Percentiles rank a stretch among this genome's conserved stretches.
Conservation (phyloP, 352 stramenopile genomes). For the Pythium coloratum region DNA sequence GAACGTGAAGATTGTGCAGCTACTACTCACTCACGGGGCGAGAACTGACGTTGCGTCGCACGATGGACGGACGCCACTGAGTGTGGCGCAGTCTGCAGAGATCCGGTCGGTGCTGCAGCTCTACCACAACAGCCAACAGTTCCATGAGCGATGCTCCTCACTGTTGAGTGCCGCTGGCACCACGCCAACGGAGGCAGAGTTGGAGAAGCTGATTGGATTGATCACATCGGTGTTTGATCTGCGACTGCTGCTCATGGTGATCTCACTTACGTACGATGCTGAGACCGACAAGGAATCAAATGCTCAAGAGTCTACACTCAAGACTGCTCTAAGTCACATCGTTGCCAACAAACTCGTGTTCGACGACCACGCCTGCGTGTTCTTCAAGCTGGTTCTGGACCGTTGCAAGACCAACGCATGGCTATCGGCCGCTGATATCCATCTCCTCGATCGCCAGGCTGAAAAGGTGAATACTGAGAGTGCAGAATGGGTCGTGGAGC, state of each 20-base stretch:
- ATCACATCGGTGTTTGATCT: conserved; percentile 19
- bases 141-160: conserved; percentile 12
- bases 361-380: not conserved
- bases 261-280: not conserved
- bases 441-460: not conserved
- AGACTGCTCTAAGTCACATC: no score
- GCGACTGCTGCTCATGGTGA: not conserved
- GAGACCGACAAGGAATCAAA: not conserved
- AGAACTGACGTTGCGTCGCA: not conserved
- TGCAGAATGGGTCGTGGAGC: conserved; percentile 13
- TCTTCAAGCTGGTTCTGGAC: not conserved
- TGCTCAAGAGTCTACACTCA: no score
- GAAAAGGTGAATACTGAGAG: conserved; percentile 24
- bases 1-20: not conserved
- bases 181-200: not conserved
- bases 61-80: not conserved
- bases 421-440: not conserved
- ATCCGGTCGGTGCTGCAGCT: not conserved
- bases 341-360: not conserved
- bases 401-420: not conserved
- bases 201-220: conserved; percentile 1
- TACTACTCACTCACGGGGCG: conserved; percentile 5
- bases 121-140: conserved; percentile 19
- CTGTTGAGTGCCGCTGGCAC: not conserved
- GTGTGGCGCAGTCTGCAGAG: conserved; percentile 4